Percentiles rank a stretch among this genome's conserved stretches.
Evolutionary conservation across 1,139 yeast genomes (phyloP).

Genomic region (Schwanniomyces etchellsii): DNA sequence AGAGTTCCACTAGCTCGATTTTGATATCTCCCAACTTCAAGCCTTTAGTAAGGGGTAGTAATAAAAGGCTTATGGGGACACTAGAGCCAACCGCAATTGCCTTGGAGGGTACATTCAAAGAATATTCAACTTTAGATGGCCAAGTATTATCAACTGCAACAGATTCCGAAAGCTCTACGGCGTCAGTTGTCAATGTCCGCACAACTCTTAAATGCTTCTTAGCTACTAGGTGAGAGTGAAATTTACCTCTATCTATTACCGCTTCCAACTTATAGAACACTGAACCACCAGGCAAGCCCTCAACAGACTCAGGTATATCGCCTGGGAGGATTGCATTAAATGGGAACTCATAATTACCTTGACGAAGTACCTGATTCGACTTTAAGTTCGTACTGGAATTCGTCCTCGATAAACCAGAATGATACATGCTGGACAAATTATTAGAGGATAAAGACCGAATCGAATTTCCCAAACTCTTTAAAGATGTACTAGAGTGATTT

Average conservation of each 20-base stretch:
- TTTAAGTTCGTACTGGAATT: constrained; percentile 5
- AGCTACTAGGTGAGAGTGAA: constrained; percentile 57
- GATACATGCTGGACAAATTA: constrained; percentile 14
- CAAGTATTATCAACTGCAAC: constrained; percentile 93
- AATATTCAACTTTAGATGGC: constrained; percentile 92
- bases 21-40: constrained; percentile 67
- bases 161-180: constrained; percentile 84
- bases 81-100: constrained; percentile 88
- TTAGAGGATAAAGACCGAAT: constrained; percentile 29
- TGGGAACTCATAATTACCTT: constrained; percentile 89
- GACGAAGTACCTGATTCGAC: constrained; percentile 23
- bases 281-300: constrained; percentile 83
- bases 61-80: constrained; percentile 60
- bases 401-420: constrained; percentile 10
- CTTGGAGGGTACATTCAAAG: constrained; percentile 78
- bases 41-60: constrained; percentile 82
- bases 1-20: constrained; percentile 62
- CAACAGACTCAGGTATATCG: constrained; percentile 78
- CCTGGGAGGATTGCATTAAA: constrained; percentile 86
- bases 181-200: constrained; percentile 85
- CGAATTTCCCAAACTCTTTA: constrained; percentile 25
- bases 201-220: constrained; percentile 75
- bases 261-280: constrained; percentile 78
- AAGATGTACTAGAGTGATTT: constrained; percentile 29
- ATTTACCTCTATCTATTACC: constrained; percentile 76